Base-by-base conservation (phyloP, 2,329 filamentous ascomycete species). In the Apiospora malaysiana region DNA sequence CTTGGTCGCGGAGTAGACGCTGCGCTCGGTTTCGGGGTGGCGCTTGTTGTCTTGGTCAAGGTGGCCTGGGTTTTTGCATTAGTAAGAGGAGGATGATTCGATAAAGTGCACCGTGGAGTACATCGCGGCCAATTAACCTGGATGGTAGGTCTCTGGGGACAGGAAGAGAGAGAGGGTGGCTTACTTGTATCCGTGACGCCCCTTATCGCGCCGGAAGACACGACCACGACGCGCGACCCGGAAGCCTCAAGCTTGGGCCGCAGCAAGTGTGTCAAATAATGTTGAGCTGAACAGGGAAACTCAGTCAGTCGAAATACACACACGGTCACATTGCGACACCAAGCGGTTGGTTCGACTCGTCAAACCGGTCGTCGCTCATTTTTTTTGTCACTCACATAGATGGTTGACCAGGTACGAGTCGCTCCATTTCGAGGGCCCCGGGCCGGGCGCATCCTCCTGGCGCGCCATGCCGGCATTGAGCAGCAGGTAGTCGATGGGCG, bases 371-470 rank as follows among this genome's bases (percentile, higher is more conserved):
- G 42, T 18, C 42, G 42, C 42, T 45, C 42, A 18, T 46, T 16
- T 23, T 16, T 23, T 12, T 4, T 23, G 16, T n/a, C 16, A 59
- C 83, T 74, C 69, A 88, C 86, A 84, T 8, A 88, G 79, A 71
- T 88, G 85, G 71, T 89, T 89, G 32, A 89, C 86, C 21, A 88
- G 76, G 43, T 84, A 82, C 0, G 81, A 51, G 76, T 88, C 84
- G 74, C 83, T 85, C 86, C 86, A 88, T 74, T 83, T 83, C 1
- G 82, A 84, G 2, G 83, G 83, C 67, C 82, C 74, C 0, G 82
- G 80, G 0, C 81, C 81, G 9, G 81, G 79, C n/a, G 78, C 76
- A 8, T 43, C 23, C 0, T 82, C 79, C 0, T 73, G 73, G 23
- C 82, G 82, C 32, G 75, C 78, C 23, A 84, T 79, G 18, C 74